Conservation (phyloP, 2,329 filamentous ascomycete genomes). For the Cladosporium colombiae region DNA sequence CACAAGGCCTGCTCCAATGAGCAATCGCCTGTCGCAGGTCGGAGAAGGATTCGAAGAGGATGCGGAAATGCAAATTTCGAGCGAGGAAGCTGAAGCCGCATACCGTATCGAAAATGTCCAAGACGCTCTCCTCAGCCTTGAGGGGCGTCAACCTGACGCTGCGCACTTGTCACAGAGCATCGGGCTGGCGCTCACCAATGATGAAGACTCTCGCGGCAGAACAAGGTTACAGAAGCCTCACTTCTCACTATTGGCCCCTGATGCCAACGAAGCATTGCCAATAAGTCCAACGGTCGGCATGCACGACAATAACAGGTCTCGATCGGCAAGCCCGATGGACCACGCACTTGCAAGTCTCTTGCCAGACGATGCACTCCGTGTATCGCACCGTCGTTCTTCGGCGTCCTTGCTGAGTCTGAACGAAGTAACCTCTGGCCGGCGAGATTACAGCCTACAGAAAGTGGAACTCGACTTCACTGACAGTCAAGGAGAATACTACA, state of each 20-base stretch:
- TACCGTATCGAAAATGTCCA: constrained; percentile 6
- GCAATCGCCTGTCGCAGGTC: neutral
- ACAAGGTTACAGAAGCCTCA: neutral
- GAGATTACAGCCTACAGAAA: constrained; percentile 28
- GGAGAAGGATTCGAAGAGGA: constrained; percentile 1
- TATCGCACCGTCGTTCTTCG: neutral
- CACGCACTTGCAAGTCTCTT: neutral
- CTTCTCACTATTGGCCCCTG: neutral
- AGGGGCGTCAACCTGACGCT: neutral
- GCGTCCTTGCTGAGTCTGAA: constrained; percentile 6
- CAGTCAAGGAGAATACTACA: constrained; percentile 60
- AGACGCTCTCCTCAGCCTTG: neutral
- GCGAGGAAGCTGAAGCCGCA: constrained; percentile 9
- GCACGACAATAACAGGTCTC: constrained; percentile 60
- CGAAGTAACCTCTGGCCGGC: constrained; percentile 7
- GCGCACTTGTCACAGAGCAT: neutral
- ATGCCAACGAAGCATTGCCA: neutral
- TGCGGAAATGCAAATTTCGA: constrained; percentile 4
- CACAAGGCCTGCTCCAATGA: neutral
- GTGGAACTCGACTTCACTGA: constrained; percentile 60
- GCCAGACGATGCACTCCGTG: neutral
- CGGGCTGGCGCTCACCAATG: neutral
- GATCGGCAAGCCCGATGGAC: neutral
- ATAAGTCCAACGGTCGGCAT: constrained; percentile 26
- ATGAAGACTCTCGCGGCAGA: neutral